Percentiles rank a stretch among this genome's conserved stretches.
Conservation (phyloP, 805 yeast species). For the Candida adriatica region DNA sequence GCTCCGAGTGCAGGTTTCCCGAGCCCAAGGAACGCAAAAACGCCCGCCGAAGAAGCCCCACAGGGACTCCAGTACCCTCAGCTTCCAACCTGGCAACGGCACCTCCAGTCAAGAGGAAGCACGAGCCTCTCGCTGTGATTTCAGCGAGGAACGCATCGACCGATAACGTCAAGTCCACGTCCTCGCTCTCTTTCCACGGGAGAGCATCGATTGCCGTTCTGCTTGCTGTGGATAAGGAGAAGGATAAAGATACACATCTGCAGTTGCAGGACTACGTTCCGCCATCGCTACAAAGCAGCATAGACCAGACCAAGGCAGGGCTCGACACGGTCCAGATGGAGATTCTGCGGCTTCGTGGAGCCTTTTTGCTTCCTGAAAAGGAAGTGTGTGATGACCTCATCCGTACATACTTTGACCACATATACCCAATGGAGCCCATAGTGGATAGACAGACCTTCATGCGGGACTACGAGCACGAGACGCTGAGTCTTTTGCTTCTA, state of each 20-base stretch:
- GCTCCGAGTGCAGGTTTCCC: slow-evolving; percentile 65
- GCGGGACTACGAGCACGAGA: slow-evolving; percentile 45
- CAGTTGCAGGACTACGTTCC: slow-evolving; percentile 22
- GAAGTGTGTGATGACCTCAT: slow-evolving; percentile 55
- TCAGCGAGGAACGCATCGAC: slow-evolving; percentile 25
- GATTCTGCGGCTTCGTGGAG: slow-evolving; percentile 57
- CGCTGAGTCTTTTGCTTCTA: slow-evolving; percentile 55
- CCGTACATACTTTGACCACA: slow-evolving; percentile 51
- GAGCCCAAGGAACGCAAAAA: slow-evolving; percentile 43
- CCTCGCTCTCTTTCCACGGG: slow-evolving; percentile 42
- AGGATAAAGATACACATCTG: slow-evolving; percentile 27
- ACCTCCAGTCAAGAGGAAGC: background rate
- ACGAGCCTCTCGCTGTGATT: slow-evolving; percentile 29
- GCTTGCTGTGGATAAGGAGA: slow-evolving; percentile 9
- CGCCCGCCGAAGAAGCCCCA: slow-evolving; percentile 20
- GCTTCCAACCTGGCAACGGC: background rate
- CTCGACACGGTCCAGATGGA: slow-evolving; percentile 58
- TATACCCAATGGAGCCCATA: slow-evolving; percentile 67
- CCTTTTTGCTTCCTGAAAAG: slow-evolving; percentile 59
- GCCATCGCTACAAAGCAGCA: slow-evolving; percentile 15
- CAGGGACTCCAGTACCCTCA: background rate
- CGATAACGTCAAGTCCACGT: slow-evolving; percentile 20
- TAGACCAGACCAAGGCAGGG: slow-evolving; percentile 22
- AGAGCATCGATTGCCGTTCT: slow-evolving; percentile 38
- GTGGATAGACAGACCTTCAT: slow-evolving; percentile 57